Conservation (phyloP, 1,284 basidiomycete species). For the Laetiporus sulphureus region DNA sequence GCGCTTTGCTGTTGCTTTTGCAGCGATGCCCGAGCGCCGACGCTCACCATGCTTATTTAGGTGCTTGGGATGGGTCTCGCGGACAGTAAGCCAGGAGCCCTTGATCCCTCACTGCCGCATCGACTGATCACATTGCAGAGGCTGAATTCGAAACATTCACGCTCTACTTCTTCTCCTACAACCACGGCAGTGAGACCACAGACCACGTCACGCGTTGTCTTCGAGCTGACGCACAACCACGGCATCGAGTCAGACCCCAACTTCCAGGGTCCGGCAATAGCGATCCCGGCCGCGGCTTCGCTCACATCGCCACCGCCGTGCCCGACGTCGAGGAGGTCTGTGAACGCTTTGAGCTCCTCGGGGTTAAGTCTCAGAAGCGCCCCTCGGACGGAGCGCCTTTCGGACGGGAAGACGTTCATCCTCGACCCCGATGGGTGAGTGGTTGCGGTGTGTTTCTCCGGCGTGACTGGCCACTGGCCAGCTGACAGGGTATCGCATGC, state of each 20-base stretch:
- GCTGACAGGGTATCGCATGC: background rate
- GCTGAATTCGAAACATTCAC: constrained; percentile 56
- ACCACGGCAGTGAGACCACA: constrained; percentile 44
- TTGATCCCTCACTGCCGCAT: background rate
- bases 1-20: background rate
- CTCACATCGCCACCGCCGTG: constrained; percentile 84
- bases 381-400: constrained; percentile 81
- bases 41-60: too few relatives aligned
- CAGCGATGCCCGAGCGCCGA: background rate
- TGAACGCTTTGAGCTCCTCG: constrained; percentile 75
- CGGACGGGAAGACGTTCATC: constrained; percentile 85
- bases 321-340: constrained; percentile 83
- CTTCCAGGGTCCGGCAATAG: constrained; percentile 78
- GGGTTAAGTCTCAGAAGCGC: constrained; percentile 86
- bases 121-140: constrained; percentile 28
- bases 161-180: constrained; percentile 79
- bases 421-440: constrained; percentile 79
- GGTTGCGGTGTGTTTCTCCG: background rate
- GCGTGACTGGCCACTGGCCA: background rate
- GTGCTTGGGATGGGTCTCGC: constrained; percentile 86
- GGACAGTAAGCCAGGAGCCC: too few relatives aligned
- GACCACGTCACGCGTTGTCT: constrained; percentile 42
- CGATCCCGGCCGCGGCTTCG: constrained; percentile 79
- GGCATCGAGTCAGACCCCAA: constrained; percentile 77
- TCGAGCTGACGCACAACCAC: constrained; percentile 88